phyloP scores from a whole-genome alignment of 768 basidiomycete species.

The Arthromyces matolae region DNA sequence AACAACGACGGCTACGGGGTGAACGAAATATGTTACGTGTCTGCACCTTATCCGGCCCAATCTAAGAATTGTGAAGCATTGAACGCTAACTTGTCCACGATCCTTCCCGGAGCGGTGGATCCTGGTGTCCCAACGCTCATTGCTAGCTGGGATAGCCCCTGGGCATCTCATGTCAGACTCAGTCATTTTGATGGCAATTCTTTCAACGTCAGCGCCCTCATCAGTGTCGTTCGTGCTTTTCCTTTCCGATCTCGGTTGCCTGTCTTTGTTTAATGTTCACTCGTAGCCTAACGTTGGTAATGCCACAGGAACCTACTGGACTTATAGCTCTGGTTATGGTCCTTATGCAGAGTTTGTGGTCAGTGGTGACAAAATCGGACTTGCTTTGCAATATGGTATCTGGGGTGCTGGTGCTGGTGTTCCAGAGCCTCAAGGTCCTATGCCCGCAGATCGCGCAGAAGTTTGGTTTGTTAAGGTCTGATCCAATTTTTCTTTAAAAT shows the following conservation, averaged over 20 bases:
- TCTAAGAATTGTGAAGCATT: slow-evolving; percentile 17
- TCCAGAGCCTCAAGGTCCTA: no score
- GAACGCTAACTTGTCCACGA: slow-evolving; percentile 13
- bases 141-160: slow-evolving; percentile 16
- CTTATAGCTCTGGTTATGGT: neutral
- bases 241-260: neutral
- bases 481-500: no score
- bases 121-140: slow-evolving; percentile 22
- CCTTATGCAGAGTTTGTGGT: neutral
- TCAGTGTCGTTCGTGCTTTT: slow-evolving; percentile 16
- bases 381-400: no score
- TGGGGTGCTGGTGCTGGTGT: no score
- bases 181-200: slow-evolving; percentile 23
- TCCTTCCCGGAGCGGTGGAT: slow-evolving; percentile 20
- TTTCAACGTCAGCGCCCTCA: slow-evolving; percentile 18
- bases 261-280: neutral
- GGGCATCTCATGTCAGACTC: slow-evolving; percentile 17
- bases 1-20: slow-evolving; percentile 17
- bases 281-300: slow-evolving; percentile 17
- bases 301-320: slow-evolving; percentile 20
- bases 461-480: no score
- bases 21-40: slow-evolving; percentile 19
- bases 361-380: no score
- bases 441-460: no score
- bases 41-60: slow-evolving; percentile 3